These are phyloP conservation scores for Torrubiellomyces zombiae DNA, from an alignment of 2,329 filamentous ascomycete species.

Conservation along the genomic window DNA sequence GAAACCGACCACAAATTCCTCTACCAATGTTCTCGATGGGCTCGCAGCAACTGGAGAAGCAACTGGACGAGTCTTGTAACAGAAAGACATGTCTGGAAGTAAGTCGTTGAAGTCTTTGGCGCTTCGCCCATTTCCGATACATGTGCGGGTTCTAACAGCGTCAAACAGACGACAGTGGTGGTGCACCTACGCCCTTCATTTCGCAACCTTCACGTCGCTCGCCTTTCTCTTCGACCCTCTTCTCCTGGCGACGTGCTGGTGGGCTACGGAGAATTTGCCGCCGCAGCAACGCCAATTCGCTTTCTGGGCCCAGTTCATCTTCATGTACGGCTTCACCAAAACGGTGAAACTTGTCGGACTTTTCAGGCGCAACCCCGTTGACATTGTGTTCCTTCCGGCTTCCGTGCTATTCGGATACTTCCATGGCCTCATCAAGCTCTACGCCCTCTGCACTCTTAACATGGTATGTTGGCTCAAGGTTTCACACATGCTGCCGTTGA, in stretches of 20 bases:
- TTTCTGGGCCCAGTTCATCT: conserved; percentile 47
- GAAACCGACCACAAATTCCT: conserved; percentile 81
- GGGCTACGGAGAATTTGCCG: conserved; percentile 48
- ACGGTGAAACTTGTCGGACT: conserved; percentile 80
- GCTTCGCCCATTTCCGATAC: conserved; percentile 3
- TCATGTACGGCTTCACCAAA: conserved; percentile 73
- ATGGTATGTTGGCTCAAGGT: conserved; percentile 47
- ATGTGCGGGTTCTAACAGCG: too few relatives aligned
- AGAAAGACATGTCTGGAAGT: conserved; percentile 77
- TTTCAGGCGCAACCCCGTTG: conserved; percentile 68
- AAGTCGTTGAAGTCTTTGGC: conserved; percentile 27
- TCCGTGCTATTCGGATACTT: conserved; percentile 86
- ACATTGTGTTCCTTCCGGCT: conserved; percentile 65
- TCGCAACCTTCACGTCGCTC: conserved; percentile 83
- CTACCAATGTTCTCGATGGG: conserved; percentile 88
- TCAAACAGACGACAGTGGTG: conserved; percentile 74
- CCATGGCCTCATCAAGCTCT: conserved; percentile 83
- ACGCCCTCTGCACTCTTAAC: conserved; percentile 66
- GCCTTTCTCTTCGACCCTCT: conserved; percentile 65
- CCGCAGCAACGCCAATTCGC: conserved; percentile 31
- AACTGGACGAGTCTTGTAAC: conserved; percentile 81
- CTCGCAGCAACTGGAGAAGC: conserved; percentile 93
- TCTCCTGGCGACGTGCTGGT: conserved; percentile 52
- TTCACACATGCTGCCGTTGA: too few relatives aligned
- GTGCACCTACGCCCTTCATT: conserved; percentile 84